A percentile compares a stretch with the other conserved stretches of the same genome.
Conservation (phyloP, 179 eudicot genomes). For the Silene coronaria region DNA sequence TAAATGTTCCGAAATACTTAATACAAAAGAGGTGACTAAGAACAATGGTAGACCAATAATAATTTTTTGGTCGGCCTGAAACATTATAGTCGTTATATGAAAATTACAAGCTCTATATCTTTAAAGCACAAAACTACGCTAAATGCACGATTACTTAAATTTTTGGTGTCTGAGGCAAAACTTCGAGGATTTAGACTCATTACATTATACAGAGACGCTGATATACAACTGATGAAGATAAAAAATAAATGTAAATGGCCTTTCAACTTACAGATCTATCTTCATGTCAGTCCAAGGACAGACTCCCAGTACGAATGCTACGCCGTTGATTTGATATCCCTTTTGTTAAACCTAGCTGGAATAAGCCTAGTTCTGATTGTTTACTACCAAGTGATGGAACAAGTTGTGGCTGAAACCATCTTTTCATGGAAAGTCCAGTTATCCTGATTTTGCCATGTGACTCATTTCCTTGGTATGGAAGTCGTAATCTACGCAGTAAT, state of each 20-base stretch:
- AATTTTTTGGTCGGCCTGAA: neutral
- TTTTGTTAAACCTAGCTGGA: conserved; percentile 44
- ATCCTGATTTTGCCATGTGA: conserved; percentile 82
- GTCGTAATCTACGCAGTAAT: conserved; percentile 66
- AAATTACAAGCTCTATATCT: neutral
- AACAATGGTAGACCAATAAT: too few relatives aligned
- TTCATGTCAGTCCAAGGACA: conserved; percentile 47
- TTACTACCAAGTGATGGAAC: conserved; percentile 38
- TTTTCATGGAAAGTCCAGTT: conserved; percentile 56
- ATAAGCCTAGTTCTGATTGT: conserved; percentile 40
- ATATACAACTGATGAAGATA: conserved; percentile 19
- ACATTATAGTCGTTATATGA: neutral
- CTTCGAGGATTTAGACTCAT: conserved; percentile 14
- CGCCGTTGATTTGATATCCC: conserved; percentile 71
- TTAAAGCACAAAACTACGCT: neutral
- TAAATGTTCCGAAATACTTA: neutral
- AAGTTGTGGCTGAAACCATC: conserved; percentile 77
- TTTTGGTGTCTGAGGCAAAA: conserved; percentile 10
- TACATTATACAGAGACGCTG: conserved; percentile 12
- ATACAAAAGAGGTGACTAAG: neutral
- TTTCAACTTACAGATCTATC: conserved; percentile 27
- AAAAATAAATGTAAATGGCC: neutral
- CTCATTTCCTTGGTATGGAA: conserved; percentile 69
- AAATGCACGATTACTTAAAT: neutral
- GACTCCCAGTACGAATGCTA: conserved; percentile 62